Evolutionary conservation across 2,329 filamentous ascomycete species (phyloP).

Genomic region (Penicillium sp.): DNA sequence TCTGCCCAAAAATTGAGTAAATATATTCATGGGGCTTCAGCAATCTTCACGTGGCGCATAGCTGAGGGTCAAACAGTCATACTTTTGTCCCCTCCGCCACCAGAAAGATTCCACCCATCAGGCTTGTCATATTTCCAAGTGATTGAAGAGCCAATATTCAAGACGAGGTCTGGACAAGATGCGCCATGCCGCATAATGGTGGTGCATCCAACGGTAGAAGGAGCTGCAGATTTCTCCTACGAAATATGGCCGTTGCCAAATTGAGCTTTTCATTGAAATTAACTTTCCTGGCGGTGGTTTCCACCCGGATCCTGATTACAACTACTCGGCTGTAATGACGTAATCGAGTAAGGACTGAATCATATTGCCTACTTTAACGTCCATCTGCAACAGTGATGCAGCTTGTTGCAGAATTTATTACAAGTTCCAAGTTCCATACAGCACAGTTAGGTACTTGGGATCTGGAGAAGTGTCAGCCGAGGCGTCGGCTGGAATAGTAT

Average conservation of each 20-base stretch:
- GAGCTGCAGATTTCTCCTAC: conserved; percentile 8
- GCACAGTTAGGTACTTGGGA: background rate
- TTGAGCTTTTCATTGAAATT: too few species aligned
- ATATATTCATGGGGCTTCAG: conserved; percentile 16
- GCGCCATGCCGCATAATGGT: conserved; percentile 4
- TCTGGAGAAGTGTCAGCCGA: background rate
- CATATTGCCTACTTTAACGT: too few species aligned
- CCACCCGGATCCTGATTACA: too few species aligned
- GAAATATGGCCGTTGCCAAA: conserved; percentile 16
- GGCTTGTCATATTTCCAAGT: conserved; percentile 13
- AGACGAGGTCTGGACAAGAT: background rate
- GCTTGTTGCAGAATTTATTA: too few species aligned
- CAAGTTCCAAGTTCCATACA: too few species aligned
- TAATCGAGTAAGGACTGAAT: too few species aligned
- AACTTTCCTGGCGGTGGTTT: too few species aligned
- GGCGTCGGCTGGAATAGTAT: background rate
- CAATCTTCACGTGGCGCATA: conserved; percentile 15
- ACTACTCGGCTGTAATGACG: too few species aligned
- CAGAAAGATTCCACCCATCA: conserved; percentile 12
- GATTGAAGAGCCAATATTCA: conserved; percentile 13
- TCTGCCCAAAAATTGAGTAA: conserved; percentile 7
- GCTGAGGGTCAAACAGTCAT: conserved; percentile 8
- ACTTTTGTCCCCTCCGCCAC: conserved; percentile 11
- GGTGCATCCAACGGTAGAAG: conserved; percentile 8
- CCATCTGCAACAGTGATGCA: too few species aligned